A percentile compares a stretch with the other conserved stretches of the same genome.
Evolutionary conservation across 176 grass and related monocot species (phyloP).

Genomic region (Otatea glauca): DNA sequence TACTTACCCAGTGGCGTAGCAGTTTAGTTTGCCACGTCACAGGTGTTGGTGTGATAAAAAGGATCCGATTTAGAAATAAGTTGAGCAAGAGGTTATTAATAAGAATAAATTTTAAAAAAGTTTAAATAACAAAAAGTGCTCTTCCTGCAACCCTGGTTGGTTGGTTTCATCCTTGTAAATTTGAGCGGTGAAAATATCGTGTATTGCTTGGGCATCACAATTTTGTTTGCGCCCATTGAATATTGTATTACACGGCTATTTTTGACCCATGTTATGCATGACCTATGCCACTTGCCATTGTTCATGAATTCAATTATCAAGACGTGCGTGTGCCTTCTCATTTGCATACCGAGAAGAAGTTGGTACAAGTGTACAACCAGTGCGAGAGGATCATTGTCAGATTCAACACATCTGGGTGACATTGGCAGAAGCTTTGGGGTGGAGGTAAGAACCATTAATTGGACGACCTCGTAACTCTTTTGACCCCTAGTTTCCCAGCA

Average conservation of each 20-base stretch:
- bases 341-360: background rate
- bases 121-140: too few species aligned
- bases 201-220: background rate
- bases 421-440: background rate
- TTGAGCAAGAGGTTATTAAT: too few species aligned
- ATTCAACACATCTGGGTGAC: background rate
- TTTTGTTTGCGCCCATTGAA: background rate
- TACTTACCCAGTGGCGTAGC: too few species aligned
- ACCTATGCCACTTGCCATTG: too few species aligned
- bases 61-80: too few species aligned
- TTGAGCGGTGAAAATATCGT: constrained; percentile 13
- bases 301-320: background rate
- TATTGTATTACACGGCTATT: background rate
- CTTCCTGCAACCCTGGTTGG: background rate
- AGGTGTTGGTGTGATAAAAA: too few species aligned
- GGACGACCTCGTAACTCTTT: too few species aligned
- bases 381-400: background rate
- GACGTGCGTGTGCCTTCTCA: background rate
- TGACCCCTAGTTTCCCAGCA: too few species aligned
- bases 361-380: background rate
- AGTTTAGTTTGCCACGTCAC: too few species aligned
- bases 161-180: background rate
- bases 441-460: background rate
- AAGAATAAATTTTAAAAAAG: too few species aligned
- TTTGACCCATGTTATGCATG: too few species aligned